Conservation (phyloP, 768 basidiomycete genomes). For the Rhizopogon vinicolor region DNA sequence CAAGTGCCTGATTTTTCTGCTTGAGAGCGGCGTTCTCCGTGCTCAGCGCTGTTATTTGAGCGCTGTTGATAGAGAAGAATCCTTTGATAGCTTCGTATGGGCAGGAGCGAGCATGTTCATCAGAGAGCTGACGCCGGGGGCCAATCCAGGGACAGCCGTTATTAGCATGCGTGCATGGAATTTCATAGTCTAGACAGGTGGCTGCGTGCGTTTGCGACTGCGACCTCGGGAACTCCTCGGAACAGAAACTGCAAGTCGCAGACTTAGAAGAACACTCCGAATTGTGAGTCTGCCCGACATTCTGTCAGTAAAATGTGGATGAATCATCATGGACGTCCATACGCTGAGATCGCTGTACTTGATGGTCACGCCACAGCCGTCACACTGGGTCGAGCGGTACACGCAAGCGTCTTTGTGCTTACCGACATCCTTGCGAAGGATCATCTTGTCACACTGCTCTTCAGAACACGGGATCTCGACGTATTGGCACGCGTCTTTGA, state of each 20-base stretch:
- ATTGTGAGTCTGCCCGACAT: slow-evolving; percentile 30
- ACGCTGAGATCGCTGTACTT: slow-evolving; percentile 35
- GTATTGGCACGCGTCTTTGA: slow-evolving; percentile 58
- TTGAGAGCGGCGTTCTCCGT: slow-evolving; percentile 66
- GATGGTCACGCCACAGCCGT: slow-evolving; percentile 31
- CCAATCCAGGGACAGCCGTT: slow-evolving; percentile 57
- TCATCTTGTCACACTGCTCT: slow-evolving; percentile 36
- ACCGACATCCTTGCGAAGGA: slow-evolving; percentile 44
- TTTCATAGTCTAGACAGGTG: slow-evolving; percentile 33
- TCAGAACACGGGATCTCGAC: slow-evolving; percentile 48
- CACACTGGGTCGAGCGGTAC: slow-evolving; percentile 34
- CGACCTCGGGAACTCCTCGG: slow-evolving; percentile 29
- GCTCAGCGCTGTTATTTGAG: slow-evolving; percentile 38
- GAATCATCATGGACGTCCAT: slow-evolving; percentile 11
- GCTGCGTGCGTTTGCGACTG: slow-evolving; percentile 29
- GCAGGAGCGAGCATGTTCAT: slow-evolving; percentile 39
- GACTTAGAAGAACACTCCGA: slow-evolving; percentile 33
- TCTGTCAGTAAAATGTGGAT: slow-evolving; percentile 3
- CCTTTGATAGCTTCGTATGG: slow-evolving; percentile 59
- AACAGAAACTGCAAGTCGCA: slow-evolving; percentile 38
- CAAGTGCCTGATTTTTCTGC: slow-evolving; percentile 52
- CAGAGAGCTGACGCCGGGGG: slow-evolving; percentile 28
- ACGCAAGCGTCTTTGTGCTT: slow-evolving; percentile 35
- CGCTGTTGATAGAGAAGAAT: slow-evolving; percentile 44
- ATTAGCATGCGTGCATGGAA: slow-evolving; percentile 41